phyloP scores from a whole-genome alignment of 768 basidiomycete species.

The Leccinum subgranulosum region DNA sequence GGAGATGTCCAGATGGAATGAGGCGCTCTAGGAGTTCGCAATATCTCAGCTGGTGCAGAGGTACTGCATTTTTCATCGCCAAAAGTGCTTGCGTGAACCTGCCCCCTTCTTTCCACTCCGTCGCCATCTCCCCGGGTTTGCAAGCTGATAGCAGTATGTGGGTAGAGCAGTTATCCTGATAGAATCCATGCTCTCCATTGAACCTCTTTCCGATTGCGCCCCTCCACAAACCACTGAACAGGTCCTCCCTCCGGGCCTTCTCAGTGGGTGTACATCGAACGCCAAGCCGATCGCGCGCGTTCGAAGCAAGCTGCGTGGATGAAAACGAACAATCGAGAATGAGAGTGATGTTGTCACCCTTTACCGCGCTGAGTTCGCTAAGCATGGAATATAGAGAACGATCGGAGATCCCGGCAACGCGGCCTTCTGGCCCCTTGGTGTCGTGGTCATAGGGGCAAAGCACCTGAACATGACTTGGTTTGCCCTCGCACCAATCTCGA shows the following conservation, averaged over 20 bases:
- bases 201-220: constrained; percentile 38
- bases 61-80: constrained; percentile 39
- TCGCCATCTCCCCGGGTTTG: constrained; percentile 49
- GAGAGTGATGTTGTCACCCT: constrained; percentile 69
- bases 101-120: constrained; percentile 62
- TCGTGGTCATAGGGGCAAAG: constrained; percentile 69
- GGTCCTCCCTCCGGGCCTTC: constrained; percentile 53
- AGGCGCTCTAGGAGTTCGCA: constrained; percentile 45
- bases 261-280: constrained; percentile 59
- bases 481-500: constrained; percentile 53
- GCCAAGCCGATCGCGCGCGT: constrained; percentile 43
- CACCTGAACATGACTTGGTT: constrained; percentile 47
- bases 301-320: constrained; percentile 35
- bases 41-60: constrained; percentile 55
- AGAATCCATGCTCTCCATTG: constrained; percentile 42
- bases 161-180: constrained; percentile 36
- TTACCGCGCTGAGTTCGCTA: constrained; percentile 48
- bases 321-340: constrained; percentile 67
- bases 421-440: constrained; percentile 42
- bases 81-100: constrained; percentile 58
- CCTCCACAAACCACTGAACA: constrained; percentile 56
- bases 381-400: constrained; percentile 62
- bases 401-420: constrained; percentile 64
- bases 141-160: constrained; percentile 61
- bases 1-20: constrained; percentile 30